Evolutionary conservation across 495 filamentous ascomycete species (phyloP).

Genomic region (Geoglossum glabrum): DNA sequence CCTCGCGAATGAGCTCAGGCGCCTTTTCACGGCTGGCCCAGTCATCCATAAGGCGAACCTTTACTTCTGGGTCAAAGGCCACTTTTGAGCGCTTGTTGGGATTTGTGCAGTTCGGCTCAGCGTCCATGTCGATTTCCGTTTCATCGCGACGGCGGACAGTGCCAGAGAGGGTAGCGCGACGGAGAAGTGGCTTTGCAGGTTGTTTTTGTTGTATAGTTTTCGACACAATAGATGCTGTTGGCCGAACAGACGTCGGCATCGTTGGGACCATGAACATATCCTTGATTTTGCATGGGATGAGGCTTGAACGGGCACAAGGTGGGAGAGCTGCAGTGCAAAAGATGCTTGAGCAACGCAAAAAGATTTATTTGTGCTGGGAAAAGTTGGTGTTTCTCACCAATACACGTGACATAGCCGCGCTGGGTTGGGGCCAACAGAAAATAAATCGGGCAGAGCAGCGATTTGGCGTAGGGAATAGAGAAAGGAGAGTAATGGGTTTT

Average conservation of each 20-base stretch:
- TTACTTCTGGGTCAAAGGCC: conserved; percentile 52
- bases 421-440: too few species aligned
- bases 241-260: conserved; percentile 1
- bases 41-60: conserved; percentile 36
- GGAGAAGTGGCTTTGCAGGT: background rate
- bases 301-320: background rate
- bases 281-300: background rate
- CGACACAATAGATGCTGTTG: background rate
- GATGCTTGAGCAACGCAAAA: background rate
- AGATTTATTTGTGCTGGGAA: background rate
- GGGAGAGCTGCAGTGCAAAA: background rate
- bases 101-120: conserved; percentile 17
- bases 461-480: too few species aligned
- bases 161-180: background rate
- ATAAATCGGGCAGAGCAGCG: too few species aligned
- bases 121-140: conserved; percentile 18
- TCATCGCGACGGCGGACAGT: conserved; percentile 17
- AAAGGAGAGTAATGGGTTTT: too few species aligned
- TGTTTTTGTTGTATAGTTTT: background rate
- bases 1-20: conserved; percentile 38
- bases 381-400: background rate
- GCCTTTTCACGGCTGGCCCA: conserved; percentile 28
- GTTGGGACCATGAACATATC: background rate
- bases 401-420: too few species aligned
- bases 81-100: conserved; percentile 44